phyloP scores from a whole-genome alignment of 176 grass and related monocot genomes.

The Oryza officinalis region DNA sequence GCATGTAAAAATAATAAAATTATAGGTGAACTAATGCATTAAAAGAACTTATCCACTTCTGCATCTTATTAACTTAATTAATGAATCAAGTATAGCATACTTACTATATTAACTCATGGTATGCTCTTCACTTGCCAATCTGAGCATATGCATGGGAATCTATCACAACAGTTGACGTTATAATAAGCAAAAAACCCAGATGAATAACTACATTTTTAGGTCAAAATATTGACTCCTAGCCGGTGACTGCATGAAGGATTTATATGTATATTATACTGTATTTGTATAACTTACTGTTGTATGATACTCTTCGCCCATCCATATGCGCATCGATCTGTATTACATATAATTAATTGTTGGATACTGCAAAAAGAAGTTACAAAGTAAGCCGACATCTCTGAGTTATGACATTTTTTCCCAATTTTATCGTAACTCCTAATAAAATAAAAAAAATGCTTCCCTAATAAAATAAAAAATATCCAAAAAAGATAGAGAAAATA shows the following conservation, averaged over 20 bases:
- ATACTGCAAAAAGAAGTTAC: not conserved
- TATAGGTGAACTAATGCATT: not conserved
- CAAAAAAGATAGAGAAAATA: too few relatives aligned
- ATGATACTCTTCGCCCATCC: not conserved
- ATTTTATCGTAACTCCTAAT: not conserved
- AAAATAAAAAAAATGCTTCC: too few relatives aligned
- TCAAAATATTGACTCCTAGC: not conserved
- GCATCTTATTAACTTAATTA: not conserved
- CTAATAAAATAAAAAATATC: too few relatives aligned
- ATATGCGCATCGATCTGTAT: not conserved
- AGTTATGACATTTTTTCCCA: not conserved
- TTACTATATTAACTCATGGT: slow-evolving; percentile 15
- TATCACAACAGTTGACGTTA: not conserved
- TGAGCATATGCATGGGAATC: not conserved
- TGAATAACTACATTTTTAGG: not conserved
- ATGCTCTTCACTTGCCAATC: not conserved
- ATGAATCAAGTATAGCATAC: not conserved
- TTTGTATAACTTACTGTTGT: not conserved
- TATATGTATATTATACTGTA: not conserved
- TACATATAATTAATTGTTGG: not conserved
- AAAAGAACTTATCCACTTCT: not conserved
- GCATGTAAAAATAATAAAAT: not conserved
- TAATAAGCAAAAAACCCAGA: not conserved
- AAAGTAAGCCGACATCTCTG: not conserved
- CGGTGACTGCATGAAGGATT: not conserved